Percentiles rank a stretch among this genome's conserved stretches.
phyloP scores from a whole-genome alignment of 2,329 filamentous ascomycete genomes.

The Colletotrichum chlorophyti region DNA sequence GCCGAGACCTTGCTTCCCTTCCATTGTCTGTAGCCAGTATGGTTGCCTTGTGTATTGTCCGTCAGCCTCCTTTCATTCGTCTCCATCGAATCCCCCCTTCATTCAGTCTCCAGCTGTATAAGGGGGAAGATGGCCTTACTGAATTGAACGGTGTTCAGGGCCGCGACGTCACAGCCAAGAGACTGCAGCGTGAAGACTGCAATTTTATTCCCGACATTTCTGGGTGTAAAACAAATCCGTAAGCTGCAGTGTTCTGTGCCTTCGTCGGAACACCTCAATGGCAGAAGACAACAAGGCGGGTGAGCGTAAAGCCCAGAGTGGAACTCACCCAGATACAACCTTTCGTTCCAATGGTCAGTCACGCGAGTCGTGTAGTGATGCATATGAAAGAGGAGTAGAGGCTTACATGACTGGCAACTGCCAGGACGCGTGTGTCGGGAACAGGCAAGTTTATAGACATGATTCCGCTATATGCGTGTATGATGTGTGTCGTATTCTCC shows the following conservation, averaged over 20 bases:
- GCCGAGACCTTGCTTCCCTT: conserved; percentile 85
- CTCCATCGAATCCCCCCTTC: no score
- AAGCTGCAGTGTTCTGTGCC: background rate
- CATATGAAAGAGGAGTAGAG: background rate
- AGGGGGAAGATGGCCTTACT: conserved; percentile 71
- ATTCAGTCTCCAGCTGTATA: no score
- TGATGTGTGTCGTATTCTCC: no score
- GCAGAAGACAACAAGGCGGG: no score
- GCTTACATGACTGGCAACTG: conserved; percentile 93
- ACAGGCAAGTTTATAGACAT: conserved; percentile 52
- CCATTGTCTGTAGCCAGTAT: conserved; percentile 89
- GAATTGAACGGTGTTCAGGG: conserved; percentile 96
- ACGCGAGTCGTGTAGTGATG: conserved; percentile 22
- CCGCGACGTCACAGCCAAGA: conserved; percentile 90
- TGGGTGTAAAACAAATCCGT: conserved; percentile 43
- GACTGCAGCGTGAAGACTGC: conserved; percentile 94
- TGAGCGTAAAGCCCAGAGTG: background rate
- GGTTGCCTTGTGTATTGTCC: conserved; percentile 73
- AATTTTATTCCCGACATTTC: conserved; percentile 98
- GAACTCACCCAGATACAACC: conserved; percentile 52
- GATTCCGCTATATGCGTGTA: background rate
- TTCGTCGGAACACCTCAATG: background rate
- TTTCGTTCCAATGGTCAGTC: conserved; percentile 34
- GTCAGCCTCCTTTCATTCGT: no score
- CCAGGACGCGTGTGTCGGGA: conserved; percentile 74